Conservation (phyloP, 2,329 filamentous ascomycete genomes). For the Niveomyces coronatus region DNA sequence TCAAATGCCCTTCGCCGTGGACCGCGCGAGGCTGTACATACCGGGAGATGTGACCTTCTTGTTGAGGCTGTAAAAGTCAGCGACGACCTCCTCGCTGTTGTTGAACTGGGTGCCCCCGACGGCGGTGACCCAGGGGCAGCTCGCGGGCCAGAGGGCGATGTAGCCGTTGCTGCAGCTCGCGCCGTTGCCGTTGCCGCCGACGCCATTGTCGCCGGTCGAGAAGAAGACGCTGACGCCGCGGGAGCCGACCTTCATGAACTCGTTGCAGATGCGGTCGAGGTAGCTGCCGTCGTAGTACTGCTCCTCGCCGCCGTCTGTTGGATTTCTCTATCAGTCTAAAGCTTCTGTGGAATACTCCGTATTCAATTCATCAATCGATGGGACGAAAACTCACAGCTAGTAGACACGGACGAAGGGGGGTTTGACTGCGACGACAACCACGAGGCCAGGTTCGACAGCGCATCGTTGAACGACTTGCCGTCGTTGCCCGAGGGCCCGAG, state of each 20-base stretch:
- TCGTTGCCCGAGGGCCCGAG: constrained; percentile 1
- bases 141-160: constrained; percentile 28
- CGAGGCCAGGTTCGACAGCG: constrained; percentile 3
- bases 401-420: constrained; percentile 32
- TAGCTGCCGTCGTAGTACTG: constrained; percentile 20
- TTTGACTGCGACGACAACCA: constrained; percentile 6
- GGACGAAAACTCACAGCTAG: constrained; percentile 18
- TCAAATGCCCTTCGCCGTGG: neutral
- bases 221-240: constrained; percentile 38
- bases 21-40: too few relatives aligned
- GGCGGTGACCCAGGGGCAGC: constrained; percentile 36
- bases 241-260: constrained; percentile 48
- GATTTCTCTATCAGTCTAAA: too few relatives aligned
- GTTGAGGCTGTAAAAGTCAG: constrained; percentile 1
- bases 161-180: constrained; percentile 13
- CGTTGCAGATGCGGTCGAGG: constrained; percentile 36
- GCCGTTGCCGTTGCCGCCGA: constrained; percentile 13
- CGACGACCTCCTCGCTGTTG: neutral
- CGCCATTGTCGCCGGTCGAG: constrained; percentile 20
- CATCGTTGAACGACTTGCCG: constrained; percentile 4
- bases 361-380: too few relatives aligned
- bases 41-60: neutral
- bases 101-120: constrained; percentile 36
- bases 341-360: too few relatives aligned
- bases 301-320: constrained; percentile 41